Evolutionary conservation across 2,329 filamentous ascomycete genomes (phyloP).

Genomic region (Diaporthe amygdali): DNA sequence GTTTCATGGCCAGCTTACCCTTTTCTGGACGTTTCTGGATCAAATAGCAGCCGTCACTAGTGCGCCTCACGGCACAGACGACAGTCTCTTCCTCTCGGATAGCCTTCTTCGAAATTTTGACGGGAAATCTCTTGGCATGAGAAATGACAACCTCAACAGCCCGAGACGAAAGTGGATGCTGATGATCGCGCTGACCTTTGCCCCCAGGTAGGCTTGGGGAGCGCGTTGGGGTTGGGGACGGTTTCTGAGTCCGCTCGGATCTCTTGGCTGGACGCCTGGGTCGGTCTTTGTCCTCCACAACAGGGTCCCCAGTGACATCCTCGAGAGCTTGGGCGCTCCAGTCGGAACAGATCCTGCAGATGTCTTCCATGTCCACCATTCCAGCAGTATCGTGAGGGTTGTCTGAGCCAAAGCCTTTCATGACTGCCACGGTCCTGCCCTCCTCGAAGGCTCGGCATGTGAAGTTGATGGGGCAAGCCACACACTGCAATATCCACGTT

Average conservation of each 20-base stretch:
- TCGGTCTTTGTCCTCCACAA: slow-evolving; percentile 24
- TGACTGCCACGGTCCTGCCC: slow-evolving; percentile 41
- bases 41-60: slow-evolving; percentile 47
- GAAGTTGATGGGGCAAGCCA: slow-evolving; percentile 52
- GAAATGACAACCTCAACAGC: slow-evolving; percentile 42
- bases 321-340: slow-evolving; percentile 43
- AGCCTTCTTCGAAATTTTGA: slow-evolving; percentile 57
- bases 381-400: background rate
- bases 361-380: slow-evolving; percentile 54
- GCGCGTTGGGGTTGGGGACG: slow-evolving; percentile 37
- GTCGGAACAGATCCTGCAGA: slow-evolving; percentile 49
- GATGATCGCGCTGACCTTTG: background rate
- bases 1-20: slow-evolving; percentile 30
- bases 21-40: slow-evolving; percentile 57
- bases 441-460: slow-evolving; percentile 59
- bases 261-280: background rate
- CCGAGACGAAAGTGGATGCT: slow-evolving; percentile 16
- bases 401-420: background rate
- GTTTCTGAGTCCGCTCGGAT: slow-evolving; percentile 37
- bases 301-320: slow-evolving; percentile 34
- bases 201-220: background rate
- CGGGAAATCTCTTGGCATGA: slow-evolving; percentile 56
- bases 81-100: slow-evolving; percentile 57
- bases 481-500: slow-evolving; percentile 39
- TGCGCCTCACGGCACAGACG: slow-evolving; percentile 55